Evolutionary conservation across 441 rosid species (phyloP).

Genomic region (Capsella rubella): DNA sequence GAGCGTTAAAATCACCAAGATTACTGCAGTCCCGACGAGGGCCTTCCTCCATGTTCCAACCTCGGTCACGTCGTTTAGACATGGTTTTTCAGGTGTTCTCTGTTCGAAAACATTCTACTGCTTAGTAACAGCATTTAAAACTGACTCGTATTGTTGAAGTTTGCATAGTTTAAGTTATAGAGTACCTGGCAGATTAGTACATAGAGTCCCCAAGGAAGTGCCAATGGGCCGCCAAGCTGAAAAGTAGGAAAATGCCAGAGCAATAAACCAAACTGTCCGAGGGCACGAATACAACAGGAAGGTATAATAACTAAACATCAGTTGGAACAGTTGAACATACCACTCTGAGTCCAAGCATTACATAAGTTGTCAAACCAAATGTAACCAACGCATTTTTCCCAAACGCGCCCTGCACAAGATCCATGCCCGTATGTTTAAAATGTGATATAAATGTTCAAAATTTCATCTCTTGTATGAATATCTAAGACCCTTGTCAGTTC

Average conservation of each 20-base stretch:
- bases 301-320: neutral
- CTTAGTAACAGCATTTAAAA: slow-evolving; percentile 4
- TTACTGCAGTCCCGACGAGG: slow-evolving; percentile 57
- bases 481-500: neutral
- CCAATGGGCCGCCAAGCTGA: slow-evolving; percentile 92
- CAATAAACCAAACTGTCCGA: neutral
- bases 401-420: slow-evolving; percentile 75
- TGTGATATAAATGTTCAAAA: neutral
- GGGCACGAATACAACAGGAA: neutral
- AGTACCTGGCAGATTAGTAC: slow-evolving; percentile 91
- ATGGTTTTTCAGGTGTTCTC: slow-evolving; percentile 91
- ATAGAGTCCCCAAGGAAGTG: slow-evolving; percentile 97
- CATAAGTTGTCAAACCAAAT: slow-evolving; percentile 80
- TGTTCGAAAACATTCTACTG: slow-evolving; percentile 34
- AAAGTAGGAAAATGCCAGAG: slow-evolving; percentile 6
- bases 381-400: slow-evolving; percentile 79
- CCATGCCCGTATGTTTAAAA: slow-evolving; percentile 21
- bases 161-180: neutral
- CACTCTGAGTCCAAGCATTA: slow-evolving; percentile 93
- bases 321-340: slow-evolving; percentile 48
- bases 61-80: slow-evolving; percentile 91
- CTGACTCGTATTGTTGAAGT: neutral
- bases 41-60: slow-evolving; percentile 94
- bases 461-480: slow-evolving; percentile 1
- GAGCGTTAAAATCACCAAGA: slow-evolving; percentile 74